These are phyloP conservation scores for Boletellus emodensis DNA, from an alignment of 768 basidiomycete species.

Conservation along the genomic window DNA sequence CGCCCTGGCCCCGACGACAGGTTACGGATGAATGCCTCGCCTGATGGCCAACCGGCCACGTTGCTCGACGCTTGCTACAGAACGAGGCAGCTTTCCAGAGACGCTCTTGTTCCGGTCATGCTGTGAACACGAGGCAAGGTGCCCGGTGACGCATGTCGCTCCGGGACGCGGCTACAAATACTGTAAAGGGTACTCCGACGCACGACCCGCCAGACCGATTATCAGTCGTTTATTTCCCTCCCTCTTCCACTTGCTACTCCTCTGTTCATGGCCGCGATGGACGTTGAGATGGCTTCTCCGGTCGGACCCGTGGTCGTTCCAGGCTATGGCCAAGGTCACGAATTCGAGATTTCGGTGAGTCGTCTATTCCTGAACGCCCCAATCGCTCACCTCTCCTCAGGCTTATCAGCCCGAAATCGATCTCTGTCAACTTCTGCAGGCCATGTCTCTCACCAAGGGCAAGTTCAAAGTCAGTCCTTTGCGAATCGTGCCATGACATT, in stretches of 20 bases:
- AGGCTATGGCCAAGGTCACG: slow-evolving; percentile 15
- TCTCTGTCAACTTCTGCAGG: slow-evolving; percentile 50
- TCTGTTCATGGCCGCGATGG: slow-evolving; percentile 23
- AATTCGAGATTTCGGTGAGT: slow-evolving; percentile 23
- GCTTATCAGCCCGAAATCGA: slow-evolving; percentile 37
- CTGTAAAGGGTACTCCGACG: slow-evolving; percentile 5
- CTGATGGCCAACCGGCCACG: slow-evolving; percentile 10
- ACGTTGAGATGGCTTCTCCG: slow-evolving; percentile 33
- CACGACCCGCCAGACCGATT: slow-evolving; percentile 11
- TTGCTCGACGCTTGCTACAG: slow-evolving; percentile 8
- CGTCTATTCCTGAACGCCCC: not conserved
- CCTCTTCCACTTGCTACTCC: not conserved
- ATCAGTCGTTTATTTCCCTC: slow-evolving; percentile 6
- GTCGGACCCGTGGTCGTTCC: slow-evolving; percentile 26
- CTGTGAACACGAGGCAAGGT: slow-evolving; percentile 29
- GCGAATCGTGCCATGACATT: not conserved
- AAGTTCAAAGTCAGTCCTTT: slow-evolving; percentile 29
- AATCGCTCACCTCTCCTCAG: slow-evolving; percentile 13
- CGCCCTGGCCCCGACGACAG: not conserved
- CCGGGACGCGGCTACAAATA: slow-evolving; percentile 24
- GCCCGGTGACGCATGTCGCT: slow-evolving; percentile 25
- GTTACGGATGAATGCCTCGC: not conserved
- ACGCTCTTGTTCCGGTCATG: slow-evolving; percentile 8
- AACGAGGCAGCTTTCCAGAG: slow-evolving; percentile 8
- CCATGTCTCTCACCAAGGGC: slow-evolving; percentile 43